Base-by-base conservation (phyloP, 1,284 basidiomycete species). In the Trametes polyzona region DNA sequence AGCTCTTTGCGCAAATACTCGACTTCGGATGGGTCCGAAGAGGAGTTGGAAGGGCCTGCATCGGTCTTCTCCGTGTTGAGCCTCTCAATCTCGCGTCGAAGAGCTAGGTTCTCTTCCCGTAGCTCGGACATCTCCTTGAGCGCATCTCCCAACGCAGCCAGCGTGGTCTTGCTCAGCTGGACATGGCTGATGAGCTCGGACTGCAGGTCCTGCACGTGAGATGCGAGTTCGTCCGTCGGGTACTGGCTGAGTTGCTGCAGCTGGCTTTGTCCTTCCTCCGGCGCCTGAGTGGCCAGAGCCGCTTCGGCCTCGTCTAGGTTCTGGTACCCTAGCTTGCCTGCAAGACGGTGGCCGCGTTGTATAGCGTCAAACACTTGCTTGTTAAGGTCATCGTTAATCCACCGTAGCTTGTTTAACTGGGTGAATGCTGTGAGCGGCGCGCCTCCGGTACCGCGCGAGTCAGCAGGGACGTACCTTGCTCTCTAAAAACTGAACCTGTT, bases 301-400 rank as follows among this genome's bases (percentile, higher is more conserved):
- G 27, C 40, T 33, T 67, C 65, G 9, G 67, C 67, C 10, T 64
- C 65, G 8, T 67, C 58, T 33, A 68, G 51, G 56, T 58, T 55
- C 36, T 52, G 43, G 40, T 65, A 68, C 7, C 67, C 68, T 39
- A 69, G 44, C 35, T 64, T 58, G 26, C 32, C 56, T 9, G 64
- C 67, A 12, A 69, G 60, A 17, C 61, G 62, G n/a, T 64, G 58
- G 1, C 62, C 65, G 24, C 64, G 64, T 23, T 68, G 65, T 4
- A 53, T 46, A 3, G 58, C 62, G n/a, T 58, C 58, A 35, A 67
- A 68, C 12, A 63, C 48, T 30, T 63, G 55, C 36, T 49, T 63
- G 49, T 59, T 57, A 23, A 68, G 62, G 41, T 64, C 57, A 17
- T 67, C 49, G 42, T 65, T 63, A 23, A 57, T 23, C 50, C 58